Percentiles rank a stretch among this genome's conserved stretches.
Conservation (phyloP, 1,284 basidiomycete species). For the Sporisorium graminicola region DNA sequence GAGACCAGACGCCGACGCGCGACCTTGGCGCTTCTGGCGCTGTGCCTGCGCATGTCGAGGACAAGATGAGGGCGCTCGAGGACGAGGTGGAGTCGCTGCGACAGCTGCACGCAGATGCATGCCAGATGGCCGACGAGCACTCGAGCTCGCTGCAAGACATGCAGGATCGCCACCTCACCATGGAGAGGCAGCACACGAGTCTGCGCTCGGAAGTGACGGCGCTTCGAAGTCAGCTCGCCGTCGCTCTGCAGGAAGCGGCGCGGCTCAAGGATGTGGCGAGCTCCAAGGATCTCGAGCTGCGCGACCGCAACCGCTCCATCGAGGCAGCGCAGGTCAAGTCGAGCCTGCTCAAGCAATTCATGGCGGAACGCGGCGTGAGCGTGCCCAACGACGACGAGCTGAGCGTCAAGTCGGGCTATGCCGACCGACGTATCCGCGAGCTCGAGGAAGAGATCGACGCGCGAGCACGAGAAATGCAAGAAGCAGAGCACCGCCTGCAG, state of each 20-base stretch:
- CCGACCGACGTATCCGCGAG: conserved; percentile 61
- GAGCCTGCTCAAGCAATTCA: conserved; percentile 84
- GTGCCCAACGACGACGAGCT: conserved; percentile 67
- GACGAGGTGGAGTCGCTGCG: conserved; percentile 64
- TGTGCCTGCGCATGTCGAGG: conserved; percentile 55
- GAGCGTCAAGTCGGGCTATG: conserved; percentile 55
- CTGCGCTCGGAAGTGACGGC: conserved; percentile 83
- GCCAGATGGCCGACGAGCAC: conserved; percentile 69
- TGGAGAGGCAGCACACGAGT: conserved; percentile 79
- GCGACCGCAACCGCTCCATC: conserved; percentile 78
- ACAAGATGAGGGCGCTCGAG: conserved; percentile 63
- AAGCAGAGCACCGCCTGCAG: conserved; percentile 63
- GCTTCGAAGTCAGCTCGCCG: conserved; percentile 82
- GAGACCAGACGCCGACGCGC: conserved; percentile 41
- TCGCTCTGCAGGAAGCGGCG: conserved; percentile 79
- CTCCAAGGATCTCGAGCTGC: conserved; percentile 76
- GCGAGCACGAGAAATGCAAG: conserved; percentile 55
- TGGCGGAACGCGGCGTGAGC: conserved; percentile 78
- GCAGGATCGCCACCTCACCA: conserved; percentile 76
- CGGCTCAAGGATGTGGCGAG: conserved; percentile 73
- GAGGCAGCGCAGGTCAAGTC: conserved; percentile 82
- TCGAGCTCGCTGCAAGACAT: conserved; percentile 76
- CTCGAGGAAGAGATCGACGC: conserved; percentile 66
- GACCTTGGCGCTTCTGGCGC: conserved; percentile 31
- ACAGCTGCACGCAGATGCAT: conserved; percentile 62